Evolutionary conservation across 805 yeast species (phyloP), one percentile per base, ranked within the genome.

Genomic region (Hyphopichia homilentoma): DNA sequence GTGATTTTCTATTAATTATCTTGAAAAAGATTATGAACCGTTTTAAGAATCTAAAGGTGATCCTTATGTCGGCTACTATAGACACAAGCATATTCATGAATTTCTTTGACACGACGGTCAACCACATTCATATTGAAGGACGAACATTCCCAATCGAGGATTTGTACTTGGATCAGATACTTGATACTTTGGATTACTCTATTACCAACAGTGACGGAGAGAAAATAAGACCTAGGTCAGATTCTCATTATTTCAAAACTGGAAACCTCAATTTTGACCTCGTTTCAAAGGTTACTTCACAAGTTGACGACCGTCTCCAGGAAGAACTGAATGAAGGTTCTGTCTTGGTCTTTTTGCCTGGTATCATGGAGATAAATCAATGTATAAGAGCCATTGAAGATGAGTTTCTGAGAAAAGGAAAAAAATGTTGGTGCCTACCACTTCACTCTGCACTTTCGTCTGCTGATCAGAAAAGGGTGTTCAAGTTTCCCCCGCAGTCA

Each of bases 11-110:
- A 23, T 64, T 90, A 32, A 85, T 88, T 32, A 71, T 90, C 29
- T 62, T 90, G 40, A 88, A 85, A 47, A 71, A 70, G 23, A 60
- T 87, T 4, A 47, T 80, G 42, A 49, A 59, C 7, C 68, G 65
- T 30, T 70, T 60, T 33, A 73, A 75, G 0, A 70, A 76, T 1
- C 52, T 89, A 36, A 83, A 78, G 46, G 67, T 90, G 20, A 70
- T 90, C 7, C 66, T 93, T 31, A 90, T 93, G 97, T 84, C 95
- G 51, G 97, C 97, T 4, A 90, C 97, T 1, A 89, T 90, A 26
- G 84, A 86, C 48, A 72, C 81, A 1, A 68, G 69, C 7, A 66
- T 74, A 25, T 90, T 88, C 60, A 66, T 73, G 33, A 64, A 69
- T 16, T 90, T 83, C 48, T 90, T 90, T 52, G 61, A 62, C 3